Evolutionary conservation across 2,329 filamentous ascomycete genomes (phyloP), one percentile per base, ranked within the genome.

Genomic region (Leptographium wingfieldii): DNA sequence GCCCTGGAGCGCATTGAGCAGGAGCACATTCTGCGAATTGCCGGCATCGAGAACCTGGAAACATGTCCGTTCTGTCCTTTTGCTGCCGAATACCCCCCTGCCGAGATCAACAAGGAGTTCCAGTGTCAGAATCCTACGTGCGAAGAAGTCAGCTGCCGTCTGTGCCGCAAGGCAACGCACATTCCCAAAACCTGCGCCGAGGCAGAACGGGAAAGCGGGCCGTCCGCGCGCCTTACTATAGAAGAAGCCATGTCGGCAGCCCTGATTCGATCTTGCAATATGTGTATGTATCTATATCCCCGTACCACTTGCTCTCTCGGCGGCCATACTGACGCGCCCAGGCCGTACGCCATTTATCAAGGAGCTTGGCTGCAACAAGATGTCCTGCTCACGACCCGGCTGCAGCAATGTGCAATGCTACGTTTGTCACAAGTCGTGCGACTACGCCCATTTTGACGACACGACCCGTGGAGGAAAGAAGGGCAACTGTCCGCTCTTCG

Each of bases 171-270:
- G 57, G 78, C 83, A 55, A 85, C 85, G 0, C 90, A 95, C 67
- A 77, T 90, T 12, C 89, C 90, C 0, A 77, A 82, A 63, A 84
- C 79, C 0, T 95, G 90, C 66, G 79, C 83, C 40, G 86, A 94
- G 67, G 79, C 77, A 46, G 79, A 79, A 49, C 75, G 71, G 25
- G 83, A 89, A 2, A 78, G 77, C 48, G 82, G 84, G 1, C 68
- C 84, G 9, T 78, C 79, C 4, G 76, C 81, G 22, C 82, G 87
- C 19, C 87, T 86, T 63, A 71, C 76, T 3, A 82, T 95, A 35
- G 90, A 95, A 70, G 90, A 95, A 69, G 90, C 89, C 25, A 92
- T 92, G 87, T 90, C 87, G 2, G 79, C 80, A 19, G 90, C 90
- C 1, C 67, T 95, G 65, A 87, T 95, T 59, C 81, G 90, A 25